Evolutionary conservation across 2,329 filamentous ascomycete species (phyloP).

Genomic region (Aspergillus amoenus): DNA sequence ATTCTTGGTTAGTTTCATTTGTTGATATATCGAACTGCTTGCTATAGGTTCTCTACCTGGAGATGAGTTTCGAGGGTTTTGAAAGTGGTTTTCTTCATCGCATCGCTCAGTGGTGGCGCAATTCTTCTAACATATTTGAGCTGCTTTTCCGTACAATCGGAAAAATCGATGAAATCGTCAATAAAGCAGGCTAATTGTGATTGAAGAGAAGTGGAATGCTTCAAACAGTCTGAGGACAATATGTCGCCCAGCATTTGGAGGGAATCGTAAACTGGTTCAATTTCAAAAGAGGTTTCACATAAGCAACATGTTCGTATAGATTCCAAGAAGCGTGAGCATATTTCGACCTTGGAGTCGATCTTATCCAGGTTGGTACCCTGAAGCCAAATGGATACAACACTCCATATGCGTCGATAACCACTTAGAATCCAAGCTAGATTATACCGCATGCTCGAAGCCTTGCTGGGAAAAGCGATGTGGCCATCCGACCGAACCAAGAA

Average conservation of each 20-base stretch:
- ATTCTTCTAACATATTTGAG: conserved; percentile 22
- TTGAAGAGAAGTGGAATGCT: conserved; percentile 29
- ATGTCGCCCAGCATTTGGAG: conserved; percentile 33
- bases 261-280: conserved; percentile 28
- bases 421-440: conserved; percentile 36
- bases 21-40: background rate
- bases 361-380: conserved; percentile 17
- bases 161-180: conserved; percentile 23
- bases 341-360: conserved; percentile 18
- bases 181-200: conserved; percentile 29
- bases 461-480: conserved; percentile 15
- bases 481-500: conserved; percentile 21
- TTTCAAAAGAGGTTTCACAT: conserved; percentile 24
- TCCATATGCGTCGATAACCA: conserved; percentile 35
- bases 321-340: conserved; percentile 29
- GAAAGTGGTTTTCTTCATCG: conserved; percentile 22
- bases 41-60: conserved; percentile 26
- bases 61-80: conserved; percentile 29
- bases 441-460: conserved; percentile 27
- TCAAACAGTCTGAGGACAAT: conserved; percentile 24
- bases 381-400: conserved; percentile 28
- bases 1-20: conserved; percentile 16
- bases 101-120: conserved; percentile 19
- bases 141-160: conserved; percentile 19
- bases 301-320: conserved; percentile 24